Evolutionary conservation across 2,329 filamentous ascomycete species (phyloP).

Genomic region (Aureobasidium sp.): DNA sequence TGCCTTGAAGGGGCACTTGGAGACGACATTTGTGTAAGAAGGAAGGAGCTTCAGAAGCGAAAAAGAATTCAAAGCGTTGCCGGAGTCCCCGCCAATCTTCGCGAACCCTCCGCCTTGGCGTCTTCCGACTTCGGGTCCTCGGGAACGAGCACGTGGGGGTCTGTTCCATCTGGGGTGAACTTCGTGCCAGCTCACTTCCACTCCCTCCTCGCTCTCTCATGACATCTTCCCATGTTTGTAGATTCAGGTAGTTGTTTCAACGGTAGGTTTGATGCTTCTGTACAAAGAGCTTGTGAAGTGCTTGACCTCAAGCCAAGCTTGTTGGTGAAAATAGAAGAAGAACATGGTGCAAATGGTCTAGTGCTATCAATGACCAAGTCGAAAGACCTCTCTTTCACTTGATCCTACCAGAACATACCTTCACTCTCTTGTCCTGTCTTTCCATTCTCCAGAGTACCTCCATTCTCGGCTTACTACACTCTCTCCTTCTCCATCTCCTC

Average conservation of each 20-base stretch:
- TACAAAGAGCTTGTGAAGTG: neutral
- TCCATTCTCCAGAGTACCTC: neutral
- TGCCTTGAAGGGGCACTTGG: neutral
- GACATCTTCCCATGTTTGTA: neutral
- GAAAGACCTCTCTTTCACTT: neutral
- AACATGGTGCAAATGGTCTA: neutral
- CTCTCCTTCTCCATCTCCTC: neutral
- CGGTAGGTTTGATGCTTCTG: too few species aligned
- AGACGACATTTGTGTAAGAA: conserved; percentile 7
- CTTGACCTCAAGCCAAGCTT: neutral
- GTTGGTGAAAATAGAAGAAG: neutral
- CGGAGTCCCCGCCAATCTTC: neutral
- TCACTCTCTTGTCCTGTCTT: neutral
- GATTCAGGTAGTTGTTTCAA: too few species aligned
- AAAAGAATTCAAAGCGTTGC: neutral
- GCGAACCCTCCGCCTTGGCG: neutral
- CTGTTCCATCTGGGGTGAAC: neutral
- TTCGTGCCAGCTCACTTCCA: neutral
- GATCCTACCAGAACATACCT: neutral
- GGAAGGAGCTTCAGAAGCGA: neutral
- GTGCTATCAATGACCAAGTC: neutral
- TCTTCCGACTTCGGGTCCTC: neutral
- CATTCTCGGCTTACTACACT: too few species aligned
- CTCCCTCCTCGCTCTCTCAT: too few species aligned
- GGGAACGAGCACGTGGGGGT: neutral